phyloP scores from a whole-genome alignment of 116 monocot species.

The Cymodocea nodosa region DNA sequence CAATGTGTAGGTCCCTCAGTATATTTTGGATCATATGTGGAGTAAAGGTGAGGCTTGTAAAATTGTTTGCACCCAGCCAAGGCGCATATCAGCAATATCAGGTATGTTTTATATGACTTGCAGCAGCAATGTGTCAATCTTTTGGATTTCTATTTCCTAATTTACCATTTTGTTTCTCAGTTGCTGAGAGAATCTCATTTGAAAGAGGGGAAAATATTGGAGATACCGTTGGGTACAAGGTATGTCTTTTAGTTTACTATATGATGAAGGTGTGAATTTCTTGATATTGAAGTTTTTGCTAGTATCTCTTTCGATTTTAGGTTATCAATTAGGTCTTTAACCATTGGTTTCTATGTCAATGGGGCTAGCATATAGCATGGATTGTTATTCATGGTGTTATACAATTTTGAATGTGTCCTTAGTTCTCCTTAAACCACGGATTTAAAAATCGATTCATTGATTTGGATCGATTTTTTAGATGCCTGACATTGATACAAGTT shows the following conservation, averaged over 20 bases:
- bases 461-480: too few species aligned
- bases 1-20: constrained; percentile 78
- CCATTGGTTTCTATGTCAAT: too few species aligned
- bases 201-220: constrained; percentile 92
- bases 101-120: constrained; percentile 18
- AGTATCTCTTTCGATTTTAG: too few species aligned
- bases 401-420: too few species aligned
- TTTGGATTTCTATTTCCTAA: neutral
- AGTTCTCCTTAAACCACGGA: too few species aligned
- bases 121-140: neutral
- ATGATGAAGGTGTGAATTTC: too few species aligned
- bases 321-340: too few species aligned
- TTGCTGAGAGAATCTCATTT: constrained; percentile 90
- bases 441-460: too few species aligned
- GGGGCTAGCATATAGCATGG: too few species aligned
- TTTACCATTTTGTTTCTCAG: constrained; percentile 19
- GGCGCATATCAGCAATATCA: constrained; percentile 92
- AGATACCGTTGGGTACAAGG: constrained; percentile 95
- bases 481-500: too few species aligned
- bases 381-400: too few species aligned
- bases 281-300: too few species aligned
- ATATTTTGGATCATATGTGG: constrained; percentile 89
- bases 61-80: constrained; percentile 92
- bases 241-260: constrained; percentile 10
- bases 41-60: constrained; percentile 69